phyloP scores from a whole-genome alignment of 192 early-diverging fungal genomes.

The Linnemannia exigua region DNA sequence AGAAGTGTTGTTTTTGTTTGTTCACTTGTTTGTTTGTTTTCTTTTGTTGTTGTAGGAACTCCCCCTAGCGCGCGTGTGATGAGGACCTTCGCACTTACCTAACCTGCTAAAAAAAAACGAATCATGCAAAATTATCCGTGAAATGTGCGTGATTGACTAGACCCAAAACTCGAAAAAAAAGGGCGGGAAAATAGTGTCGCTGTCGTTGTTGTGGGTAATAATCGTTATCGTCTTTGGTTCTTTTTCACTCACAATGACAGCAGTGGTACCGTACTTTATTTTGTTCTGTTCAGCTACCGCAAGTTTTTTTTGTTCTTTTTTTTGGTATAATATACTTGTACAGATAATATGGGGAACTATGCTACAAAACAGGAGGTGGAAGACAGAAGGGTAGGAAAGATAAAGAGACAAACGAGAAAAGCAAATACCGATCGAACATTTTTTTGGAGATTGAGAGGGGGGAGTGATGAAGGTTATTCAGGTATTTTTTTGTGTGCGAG shows the following conservation, averaged over 20 bases:
- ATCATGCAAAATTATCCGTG: no score
- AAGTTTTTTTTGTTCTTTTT: neutral
- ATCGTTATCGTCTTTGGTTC: neutral
- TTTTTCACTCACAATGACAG: neutral
- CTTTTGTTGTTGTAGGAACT: no score
- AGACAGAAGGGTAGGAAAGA: neutral
- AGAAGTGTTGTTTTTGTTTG: no score
- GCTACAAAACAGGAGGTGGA: slow-evolving; percentile 7
- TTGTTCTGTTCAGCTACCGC: neutral
- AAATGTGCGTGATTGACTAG: no score
- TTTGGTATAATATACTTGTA: neutral
- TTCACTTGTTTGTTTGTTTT: no score
- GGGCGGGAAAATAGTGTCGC: neutral
- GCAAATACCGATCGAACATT: neutral
- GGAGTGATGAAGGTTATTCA: neutral
- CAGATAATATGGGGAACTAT: neutral
- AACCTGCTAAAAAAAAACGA: no score
- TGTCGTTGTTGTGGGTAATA: no score
- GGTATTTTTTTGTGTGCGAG: neutral
- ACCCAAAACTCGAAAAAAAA: slow-evolving; percentile 3
- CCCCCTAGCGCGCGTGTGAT: no score
- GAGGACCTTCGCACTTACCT: no score
- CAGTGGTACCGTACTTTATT: neutral
- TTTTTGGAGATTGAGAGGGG: neutral
- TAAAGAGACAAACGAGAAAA: neutral